Percentiles rank a stretch among this genome's conserved stretches.
Evolutionary conservation across 1,284 basidiomycete species (phyloP).

Genomic region (Coriolopsis trogii): DNA sequence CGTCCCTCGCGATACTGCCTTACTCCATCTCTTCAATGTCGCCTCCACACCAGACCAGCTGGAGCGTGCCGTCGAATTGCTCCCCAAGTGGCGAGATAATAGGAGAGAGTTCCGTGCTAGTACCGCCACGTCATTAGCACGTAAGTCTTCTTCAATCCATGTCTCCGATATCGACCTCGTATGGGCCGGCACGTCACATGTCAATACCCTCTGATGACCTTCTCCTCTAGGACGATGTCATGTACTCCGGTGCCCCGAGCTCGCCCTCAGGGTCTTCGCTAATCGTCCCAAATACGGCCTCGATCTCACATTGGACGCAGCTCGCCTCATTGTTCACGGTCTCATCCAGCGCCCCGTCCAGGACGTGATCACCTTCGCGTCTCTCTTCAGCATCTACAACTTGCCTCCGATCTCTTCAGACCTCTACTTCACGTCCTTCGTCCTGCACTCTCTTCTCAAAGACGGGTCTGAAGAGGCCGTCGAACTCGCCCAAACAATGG

Average conservation of each 20-base stretch:
- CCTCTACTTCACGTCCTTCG: slow-evolving; percentile 57
- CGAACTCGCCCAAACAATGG: slow-evolving; percentile 46
- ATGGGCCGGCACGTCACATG: not conserved
- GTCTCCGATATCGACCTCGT: not conserved
- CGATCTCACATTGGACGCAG: slow-evolving; percentile 52
- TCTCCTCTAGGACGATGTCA: slow-evolving; percentile 54
- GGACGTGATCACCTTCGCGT: slow-evolving; percentile 47
- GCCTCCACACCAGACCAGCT: slow-evolving; percentile 49
- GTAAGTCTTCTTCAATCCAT: slow-evolving; percentile 40
- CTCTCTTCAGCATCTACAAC: slow-evolving; percentile 54
- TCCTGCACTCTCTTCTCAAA: slow-evolving; percentile 55
- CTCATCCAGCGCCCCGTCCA: slow-evolving; percentile 49
- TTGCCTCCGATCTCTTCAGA: slow-evolving; percentile 57
- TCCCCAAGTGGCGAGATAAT: slow-evolving; percentile 51
- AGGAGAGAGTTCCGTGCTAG: slow-evolving; percentile 40
- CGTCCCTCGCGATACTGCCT: slow-evolving; percentile 38
- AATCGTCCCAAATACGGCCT: slow-evolving; percentile 63
- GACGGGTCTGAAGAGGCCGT: slow-evolving; percentile 37
- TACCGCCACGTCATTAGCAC: slow-evolving; percentile 47
- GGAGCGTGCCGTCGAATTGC: slow-evolving; percentile 41
- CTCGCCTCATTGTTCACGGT: slow-evolving; percentile 47
- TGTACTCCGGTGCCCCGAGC: slow-evolving; percentile 53
- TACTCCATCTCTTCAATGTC: slow-evolving; percentile 51
- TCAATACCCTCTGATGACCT: not conserved
- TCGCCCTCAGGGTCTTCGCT: slow-evolving; percentile 63